Base-by-base conservation (phyloP, 306 rosid genomes). In the Delonix regia region DNA sequence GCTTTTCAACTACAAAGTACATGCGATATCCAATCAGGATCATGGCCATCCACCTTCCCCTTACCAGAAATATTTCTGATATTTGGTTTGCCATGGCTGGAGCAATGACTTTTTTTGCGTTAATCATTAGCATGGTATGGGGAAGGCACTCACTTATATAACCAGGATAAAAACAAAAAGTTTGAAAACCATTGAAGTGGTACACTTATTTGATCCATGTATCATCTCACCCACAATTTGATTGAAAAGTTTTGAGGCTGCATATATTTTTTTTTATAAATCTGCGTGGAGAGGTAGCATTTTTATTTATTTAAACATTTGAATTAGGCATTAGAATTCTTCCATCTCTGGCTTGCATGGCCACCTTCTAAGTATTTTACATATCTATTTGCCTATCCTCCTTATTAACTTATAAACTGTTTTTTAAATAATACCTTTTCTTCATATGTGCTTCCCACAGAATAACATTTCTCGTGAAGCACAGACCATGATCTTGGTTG, bases 401-500 rank as follows among this genome's bases (percentile, higher is more conserved):
- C 33, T 19, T 65, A 14, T 52, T 16, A 19, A 33, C 27, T 18
- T 69, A 7, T 42, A 3, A 33, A 45, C 5, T 19, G 14, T 48
- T 38, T 44, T 61, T 15, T 73, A 66, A 51, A 27, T 7, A 53
- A 38, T 38, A 36, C 56, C 51, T 27, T 41, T 39, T 10, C n/a
- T 28, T 74, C 42, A 9, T 77, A 12, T 12, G 18, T 73, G 30
- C 42, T 56, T 22, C 63, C n/a, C 5, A 47, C 91, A 93, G 98
- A 86, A 87, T 76, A 95, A 83, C 52, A 78, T 93, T 18, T 95
- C 85, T 62, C 98, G 94, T n/a, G 99, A 95, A 84, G 93, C 95
- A 1, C 97, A 93, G 28, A 95, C 90, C n/a, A 95, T 95, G 99
- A 76, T 90, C 65, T 66, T 95, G 56, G 94, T 93, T 76, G 96